phyloP scores from a whole-genome alignment of 106 monocot genomes.

The Dioscorea alata region DNA sequence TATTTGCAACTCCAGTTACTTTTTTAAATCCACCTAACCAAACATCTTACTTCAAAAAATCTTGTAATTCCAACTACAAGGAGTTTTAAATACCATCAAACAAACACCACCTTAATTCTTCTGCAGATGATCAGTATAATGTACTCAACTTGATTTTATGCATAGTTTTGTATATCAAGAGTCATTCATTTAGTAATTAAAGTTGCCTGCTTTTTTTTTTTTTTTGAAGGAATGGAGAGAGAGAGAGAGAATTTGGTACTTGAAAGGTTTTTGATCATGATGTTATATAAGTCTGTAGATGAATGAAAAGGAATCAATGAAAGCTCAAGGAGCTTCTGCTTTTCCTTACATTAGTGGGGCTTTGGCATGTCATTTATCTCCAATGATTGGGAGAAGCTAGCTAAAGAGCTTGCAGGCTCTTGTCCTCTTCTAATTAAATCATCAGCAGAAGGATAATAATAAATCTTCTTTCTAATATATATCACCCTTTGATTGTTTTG shows the following conservation, averaged over 20 bases:
- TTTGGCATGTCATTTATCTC: constrained; percentile 11
- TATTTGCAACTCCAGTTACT: too few species aligned
- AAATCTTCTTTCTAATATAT: not conserved
- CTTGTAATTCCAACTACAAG: too few species aligned
- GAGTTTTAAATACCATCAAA: too few species aligned
- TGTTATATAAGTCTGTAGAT: not conserved
- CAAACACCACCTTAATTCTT: too few species aligned
- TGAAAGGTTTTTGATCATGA: not conserved
- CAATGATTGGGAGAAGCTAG: constrained; percentile 20
- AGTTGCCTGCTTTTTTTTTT: not conserved
- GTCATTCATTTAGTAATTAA: not conserved
- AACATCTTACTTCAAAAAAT: too few species aligned
- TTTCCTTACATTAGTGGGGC: constrained; percentile 5
- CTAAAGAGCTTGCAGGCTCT: constrained; percentile 7
- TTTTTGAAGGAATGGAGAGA: not conserved
- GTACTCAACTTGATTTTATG: too few species aligned
- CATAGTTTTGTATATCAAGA: not conserved
- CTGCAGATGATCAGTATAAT: too few species aligned
- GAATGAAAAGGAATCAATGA: not conserved
- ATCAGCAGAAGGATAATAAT: constrained; percentile 3
- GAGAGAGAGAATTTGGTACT: not conserved
- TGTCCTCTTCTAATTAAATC: constrained; percentile 12
- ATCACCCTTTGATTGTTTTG: not conserved
- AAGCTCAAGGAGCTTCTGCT: not conserved
- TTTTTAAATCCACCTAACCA: too few species aligned